Percentiles rank a stretch among this genome's conserved stretches.
phyloP scores from a whole-genome alignment of 306 rosid genomes.

The Glycine soja region DNA sequence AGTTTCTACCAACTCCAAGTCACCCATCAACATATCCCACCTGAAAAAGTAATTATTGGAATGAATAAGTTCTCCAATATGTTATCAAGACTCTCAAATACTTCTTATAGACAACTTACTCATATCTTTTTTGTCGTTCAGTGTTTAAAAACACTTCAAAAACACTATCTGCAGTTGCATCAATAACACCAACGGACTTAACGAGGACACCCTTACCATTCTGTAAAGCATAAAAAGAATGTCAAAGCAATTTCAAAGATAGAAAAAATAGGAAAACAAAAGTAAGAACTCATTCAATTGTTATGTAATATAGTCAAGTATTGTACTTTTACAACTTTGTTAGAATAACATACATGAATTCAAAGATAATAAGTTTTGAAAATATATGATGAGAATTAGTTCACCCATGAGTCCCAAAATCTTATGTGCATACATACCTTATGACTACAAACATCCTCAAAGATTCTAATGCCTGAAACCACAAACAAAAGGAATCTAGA shows the following conservation, averaged over 20 bases:
- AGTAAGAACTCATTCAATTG: not conserved
- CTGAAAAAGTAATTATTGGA: constrained; percentile 55
- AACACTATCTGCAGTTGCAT: constrained; percentile 78
- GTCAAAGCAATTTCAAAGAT: constrained; percentile 38
- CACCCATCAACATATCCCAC: constrained; percentile 98
- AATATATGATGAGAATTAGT: constrained; percentile 17
- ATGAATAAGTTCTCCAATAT: constrained; percentile 12
- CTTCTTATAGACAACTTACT: constrained; percentile 60
- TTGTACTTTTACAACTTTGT: not conserved
- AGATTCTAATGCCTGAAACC: constrained; percentile 85
- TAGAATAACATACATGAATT: constrained; percentile 29
- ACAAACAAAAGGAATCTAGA: constrained; percentile 39
- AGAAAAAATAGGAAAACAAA: not conserved
- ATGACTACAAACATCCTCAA: constrained; percentile 77
- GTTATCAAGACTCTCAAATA: constrained; percentile 4
- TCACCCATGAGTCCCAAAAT: not conserved
- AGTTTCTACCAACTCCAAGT: constrained; percentile 79
- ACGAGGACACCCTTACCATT: constrained; percentile 80
- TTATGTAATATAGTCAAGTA: not conserved
- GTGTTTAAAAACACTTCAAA: constrained; percentile 80
- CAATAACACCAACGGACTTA: constrained; percentile 86
- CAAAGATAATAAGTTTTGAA: constrained; percentile 16
- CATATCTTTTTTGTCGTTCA: constrained; percentile 80
- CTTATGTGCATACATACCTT: constrained; percentile 56
- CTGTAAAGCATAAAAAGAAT: constrained; percentile 58